These are phyloP conservation scores for Pseudogymnoascus sp. DNA, from an alignment of 2,329 filamentous ascomycete species.

Conservation along the genomic window DNA sequence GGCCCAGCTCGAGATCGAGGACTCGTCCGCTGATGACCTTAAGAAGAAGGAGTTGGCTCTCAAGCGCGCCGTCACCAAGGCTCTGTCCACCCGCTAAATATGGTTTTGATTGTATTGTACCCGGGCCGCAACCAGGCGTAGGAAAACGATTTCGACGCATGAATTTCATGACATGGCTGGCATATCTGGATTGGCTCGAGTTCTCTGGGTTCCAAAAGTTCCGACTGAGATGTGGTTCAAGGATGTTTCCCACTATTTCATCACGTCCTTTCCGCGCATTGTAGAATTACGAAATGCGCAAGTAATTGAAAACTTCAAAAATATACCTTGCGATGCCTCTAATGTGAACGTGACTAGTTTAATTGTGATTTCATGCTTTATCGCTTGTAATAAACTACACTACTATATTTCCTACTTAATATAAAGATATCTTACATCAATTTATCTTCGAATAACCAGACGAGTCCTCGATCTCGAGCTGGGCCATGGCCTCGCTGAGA, in stretches of 20 bases:
- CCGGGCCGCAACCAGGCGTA: conserved; percentile 4
- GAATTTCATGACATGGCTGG: conserved; percentile 27
- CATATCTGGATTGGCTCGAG: conserved; percentile 8
- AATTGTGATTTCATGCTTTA: background rate
- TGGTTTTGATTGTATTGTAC: conserved; percentile 7
- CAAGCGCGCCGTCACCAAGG: conserved; percentile 98
- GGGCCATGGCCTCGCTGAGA: conserved; percentile 93
- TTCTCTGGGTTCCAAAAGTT: conserved; percentile 7
- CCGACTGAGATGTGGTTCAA: conserved; percentile 5
- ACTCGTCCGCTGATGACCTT: conserved; percentile 83
- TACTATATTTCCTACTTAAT: background rate
- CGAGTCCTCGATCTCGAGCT: conserved; percentile 37
- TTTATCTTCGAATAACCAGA: background rate
- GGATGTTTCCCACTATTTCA: conserved; percentile 2
- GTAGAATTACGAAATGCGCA: conserved; percentile 8
- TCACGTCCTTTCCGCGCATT: conserved; percentile 5
- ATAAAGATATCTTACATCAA: background rate
- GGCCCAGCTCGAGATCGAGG: conserved; percentile 82
- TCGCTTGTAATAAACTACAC: background rate
- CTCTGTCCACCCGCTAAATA: conserved; percentile 72
- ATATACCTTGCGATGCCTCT: background rate
- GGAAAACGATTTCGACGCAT: conserved; percentile 8
- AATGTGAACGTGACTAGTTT: background rate
- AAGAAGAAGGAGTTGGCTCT: conserved; percentile 99
- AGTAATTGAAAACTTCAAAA: conserved; percentile 1